Evolutionary conservation across 73 alveolate species (phyloP), one percentile per base, ranked within the genome.

Genomic region (Uronychia setigera): DNA sequence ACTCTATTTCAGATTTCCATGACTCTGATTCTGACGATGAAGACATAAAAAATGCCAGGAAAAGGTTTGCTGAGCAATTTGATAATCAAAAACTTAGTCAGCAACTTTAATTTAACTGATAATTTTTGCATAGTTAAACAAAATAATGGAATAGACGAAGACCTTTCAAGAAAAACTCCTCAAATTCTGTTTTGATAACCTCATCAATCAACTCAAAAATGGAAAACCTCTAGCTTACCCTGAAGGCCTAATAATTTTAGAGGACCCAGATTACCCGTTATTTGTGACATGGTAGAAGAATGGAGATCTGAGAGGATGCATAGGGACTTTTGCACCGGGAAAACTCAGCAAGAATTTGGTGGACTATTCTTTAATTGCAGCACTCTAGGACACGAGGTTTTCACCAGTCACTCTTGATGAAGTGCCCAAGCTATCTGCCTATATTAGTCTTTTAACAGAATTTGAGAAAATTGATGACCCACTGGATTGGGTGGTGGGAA

Each of bases 221-320:
- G 58, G 78, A 67, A 76, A 76, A 31, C 78, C n/a, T 14, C 91
- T 86, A 1, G 19, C 1, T 9, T 85, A 77, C 76, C 91, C 91
- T 19, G 85, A 32, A 14, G 57, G 27, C 33, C 32, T 26, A 26
- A 0, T 67, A 74, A 76, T 77, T 79, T 31, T n/a, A n/a, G n/a
- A n/a, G n/a, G n/a, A n/a, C n/a, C n/a, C n/a, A n/a, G n/a, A n/a
- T n/a, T 93, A 88, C 75, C 97, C 99, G 0, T 79, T 97, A 33
- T 97, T 97, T 96, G 99, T 97, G 31, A 97, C 99, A 9, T 96
- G 99, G 97, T 92, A 94, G 59, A 80, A 91, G 79, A 92, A 93
- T 81, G 92, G 94, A 81, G 99, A 97, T 80, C 91, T 97, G 74
- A 85, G 99, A 82, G 99, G 99, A 0, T 97, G 99, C 88, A 95